Base-by-base conservation (phyloP, 164 flowering plant species). In the Vitis rotundifolia region DNA sequence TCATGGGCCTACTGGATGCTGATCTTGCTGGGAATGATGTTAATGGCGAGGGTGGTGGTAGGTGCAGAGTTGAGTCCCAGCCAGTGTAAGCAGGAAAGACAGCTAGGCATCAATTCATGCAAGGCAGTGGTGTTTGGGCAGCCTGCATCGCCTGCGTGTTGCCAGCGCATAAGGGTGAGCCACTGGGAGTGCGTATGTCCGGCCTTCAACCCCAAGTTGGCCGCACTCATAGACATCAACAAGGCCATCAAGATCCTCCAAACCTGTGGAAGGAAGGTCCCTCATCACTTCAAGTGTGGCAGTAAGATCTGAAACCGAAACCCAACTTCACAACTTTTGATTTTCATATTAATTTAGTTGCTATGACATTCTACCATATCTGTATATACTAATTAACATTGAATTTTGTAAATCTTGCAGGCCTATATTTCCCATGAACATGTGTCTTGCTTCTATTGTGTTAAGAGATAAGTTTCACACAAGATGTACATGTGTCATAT, bases 231-330 rank as follows among this genome's bases (percentile, higher is more conserved):
- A 2, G 63, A 15, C 44, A 47, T 64, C 44, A 22, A 18, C 0
- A 28, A 31, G 11, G 57, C 49, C 29, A 64, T 71, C 18, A 26
- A 50, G 50, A 13, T 48, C 47, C 12, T 71, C 49, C 26, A 50
- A n/a, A 26, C 18, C 63, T 71, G 74, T 65, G 68, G 74, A 19
- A 63, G 74, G 56, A 49, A 12, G 15, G 56, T 71, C 15, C 68
- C 74, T 14, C 63, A 56, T 5, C 48, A 71, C 63, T 71, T 71
- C 58, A 70, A 70, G 59, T 69, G 72, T 51, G 72, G 72, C 52
- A 61, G 37, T 29, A 29, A 29, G 37, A n/a, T n/a, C n/a, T n/a
- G n/a, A n/a, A n/a, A n/a, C n/a, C n/a, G n/a, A n/a, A n/a, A 29
- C 37, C 37, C 37, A 29, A 29, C 37, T 29, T 29, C 37, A 29